A percentile compares a stretch with the other conserved stretches of the same genome.
Evolutionary conservation across 169 alveolate species (phyloP).

Genomic region (Cystoisospora suis): DNA sequence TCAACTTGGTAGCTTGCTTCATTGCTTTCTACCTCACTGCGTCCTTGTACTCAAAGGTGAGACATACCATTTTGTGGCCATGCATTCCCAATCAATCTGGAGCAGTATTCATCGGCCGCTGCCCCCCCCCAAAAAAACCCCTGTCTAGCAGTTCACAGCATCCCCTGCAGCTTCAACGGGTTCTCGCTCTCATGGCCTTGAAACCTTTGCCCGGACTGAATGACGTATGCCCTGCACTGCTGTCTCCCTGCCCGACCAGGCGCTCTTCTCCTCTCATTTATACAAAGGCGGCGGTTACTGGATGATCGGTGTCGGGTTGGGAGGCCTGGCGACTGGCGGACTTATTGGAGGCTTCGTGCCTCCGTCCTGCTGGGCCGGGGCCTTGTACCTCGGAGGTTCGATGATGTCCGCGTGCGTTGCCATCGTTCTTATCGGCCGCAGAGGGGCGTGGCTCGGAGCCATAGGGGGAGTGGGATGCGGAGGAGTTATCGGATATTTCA

Average conservation of each 20-base stretch:
- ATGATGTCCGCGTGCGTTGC: constrained; percentile 36
- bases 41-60: constrained; percentile 52
- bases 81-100: no score
- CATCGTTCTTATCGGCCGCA: constrained; percentile 47
- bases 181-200: no score
- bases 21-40: constrained; percentile 62
- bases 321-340: constrained; percentile 52
- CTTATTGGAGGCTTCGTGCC: constrained; percentile 61
- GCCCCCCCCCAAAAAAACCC: background rate
- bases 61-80: no score
- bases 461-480: constrained; percentile 63
- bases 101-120: no score
- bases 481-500: constrained; percentile 51
- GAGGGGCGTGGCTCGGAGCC: constrained; percentile 63
- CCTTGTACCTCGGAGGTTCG: constrained; percentile 60
- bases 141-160: no score
- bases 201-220: no score
- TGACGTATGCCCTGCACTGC: background rate
- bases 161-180: no score
- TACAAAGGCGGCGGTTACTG: constrained; percentile 77
- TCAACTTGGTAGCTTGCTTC: constrained; percentile 37
- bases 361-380: constrained; percentile 66
- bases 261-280: constrained; percentile 67
- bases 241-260: constrained; percentile 35
- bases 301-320: constrained; percentile 64